Conservation (phyloP, 208 protist species). For the Leishmania gerbilli region DNA sequence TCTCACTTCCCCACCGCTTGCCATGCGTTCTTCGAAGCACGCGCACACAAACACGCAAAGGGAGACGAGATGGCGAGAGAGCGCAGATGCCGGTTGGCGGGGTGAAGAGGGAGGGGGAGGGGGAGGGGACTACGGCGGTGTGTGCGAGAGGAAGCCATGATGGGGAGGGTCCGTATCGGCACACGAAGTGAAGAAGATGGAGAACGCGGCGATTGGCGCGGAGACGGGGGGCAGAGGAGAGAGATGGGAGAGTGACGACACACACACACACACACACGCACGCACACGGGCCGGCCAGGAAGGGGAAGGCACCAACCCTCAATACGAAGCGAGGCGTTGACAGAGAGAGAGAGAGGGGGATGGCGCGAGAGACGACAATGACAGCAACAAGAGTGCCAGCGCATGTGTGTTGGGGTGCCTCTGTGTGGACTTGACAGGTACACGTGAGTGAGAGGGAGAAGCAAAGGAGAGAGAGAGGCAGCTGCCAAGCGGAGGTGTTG, state of each 20-base stretch:
- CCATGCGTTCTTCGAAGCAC: neutral
- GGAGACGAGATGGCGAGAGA: neutral
- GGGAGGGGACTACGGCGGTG: neutral
- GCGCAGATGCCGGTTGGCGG: no score
- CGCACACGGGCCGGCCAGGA: neutral
- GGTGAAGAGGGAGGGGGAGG: no score
- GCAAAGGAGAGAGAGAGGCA: neutral
- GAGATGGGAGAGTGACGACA: neutral
- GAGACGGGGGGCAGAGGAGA: neutral
- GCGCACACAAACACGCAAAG: neutral
- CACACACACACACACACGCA: neutral
- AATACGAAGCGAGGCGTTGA: neutral
- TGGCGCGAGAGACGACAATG: no score
- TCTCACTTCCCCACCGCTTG: neutral
- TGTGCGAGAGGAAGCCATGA: neutral
- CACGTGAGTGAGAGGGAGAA: neutral
- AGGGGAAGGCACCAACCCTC: no score
- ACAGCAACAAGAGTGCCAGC: neutral
- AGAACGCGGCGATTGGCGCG: no score
- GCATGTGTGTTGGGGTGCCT: neutral
- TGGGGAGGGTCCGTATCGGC: neutral
- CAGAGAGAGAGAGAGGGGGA: slow-evolving; percentile 4
- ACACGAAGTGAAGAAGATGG: neutral
- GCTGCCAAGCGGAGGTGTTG: neutral
- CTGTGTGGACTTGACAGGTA: neutral